Base-by-base conservation (phyloP, 2,329 filamentous ascomycete genomes). In the Diaporthe australafricana region DNA sequence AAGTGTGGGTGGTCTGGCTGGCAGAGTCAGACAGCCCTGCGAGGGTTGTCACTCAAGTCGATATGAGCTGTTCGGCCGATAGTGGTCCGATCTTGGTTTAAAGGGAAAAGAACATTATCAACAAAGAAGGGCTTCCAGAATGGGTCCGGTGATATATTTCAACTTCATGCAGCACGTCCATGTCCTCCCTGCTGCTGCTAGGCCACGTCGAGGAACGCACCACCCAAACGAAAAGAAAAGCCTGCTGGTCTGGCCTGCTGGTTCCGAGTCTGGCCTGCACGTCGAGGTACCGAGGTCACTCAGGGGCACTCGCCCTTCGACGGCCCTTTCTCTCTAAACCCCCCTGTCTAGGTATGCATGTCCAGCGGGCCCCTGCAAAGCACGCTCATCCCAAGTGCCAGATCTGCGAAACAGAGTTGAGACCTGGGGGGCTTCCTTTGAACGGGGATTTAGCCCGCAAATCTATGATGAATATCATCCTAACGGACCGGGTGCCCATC, bases 341-440 rank as follows among this genome's bases (percentile, higher is more conserved):
- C 45, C 60, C 60, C 45, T 50, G 42, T 38, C 60, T 38, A 48
- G 60, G 42, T 50, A 65, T 48, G 45, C 45, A 50, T 50, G 60
- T 65, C 60, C 42, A 50, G 30, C 45, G 45, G 60, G 27, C 60
- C 60, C 60, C 45, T 65, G 60, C 60, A 65, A 50, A 48, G 45
- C 27, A 30, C 30, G 30, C 60, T 65, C 60, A 50, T 50, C 45
- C 45, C n/a, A 38, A 65, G 45, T 65, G 45, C 60, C 45, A 50
- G 60, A 65, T 65, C 60, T 65, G 45, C 60, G 60, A 65, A 65
- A 65, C 60, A 50, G 60, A 65, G 60, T 65, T 65, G 60, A 65
- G 60, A 65, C 60, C 60, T 65, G 60, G 60, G n/a, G 35, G 45
- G 9, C n/a, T 50, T 35, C 60, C 38, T 38, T 45, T 50, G 45